phyloP scores from a whole-genome alignment of 1,284 basidiomycete species.

The Ustilago bromivora region DNA sequence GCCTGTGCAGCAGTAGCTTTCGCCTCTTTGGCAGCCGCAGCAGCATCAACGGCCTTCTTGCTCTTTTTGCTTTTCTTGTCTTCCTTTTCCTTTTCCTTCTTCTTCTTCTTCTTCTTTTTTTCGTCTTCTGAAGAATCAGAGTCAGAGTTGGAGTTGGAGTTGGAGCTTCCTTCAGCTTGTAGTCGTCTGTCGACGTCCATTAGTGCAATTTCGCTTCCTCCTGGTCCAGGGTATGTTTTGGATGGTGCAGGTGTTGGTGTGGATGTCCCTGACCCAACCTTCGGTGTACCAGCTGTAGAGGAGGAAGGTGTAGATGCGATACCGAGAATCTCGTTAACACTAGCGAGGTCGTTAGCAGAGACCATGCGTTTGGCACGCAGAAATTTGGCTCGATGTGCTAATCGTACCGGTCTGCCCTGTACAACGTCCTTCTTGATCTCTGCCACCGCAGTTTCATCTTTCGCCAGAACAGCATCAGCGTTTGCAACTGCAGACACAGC shows the following conservation, averaged over 20 bases:
- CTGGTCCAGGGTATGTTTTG: slow-evolving; percentile 48
- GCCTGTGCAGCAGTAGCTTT: background rate
- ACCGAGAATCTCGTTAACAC: slow-evolving; percentile 67
- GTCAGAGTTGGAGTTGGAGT: background rate
- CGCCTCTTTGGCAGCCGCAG: background rate
- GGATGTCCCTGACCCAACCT: slow-evolving; percentile 28
- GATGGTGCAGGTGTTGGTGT: slow-evolving; percentile 23
- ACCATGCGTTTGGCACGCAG: slow-evolving; percentile 66
- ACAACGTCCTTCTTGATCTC: slow-evolving; percentile 45
- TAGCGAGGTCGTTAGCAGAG: slow-evolving; percentile 48
- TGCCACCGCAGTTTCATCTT: slow-evolving; percentile 27
- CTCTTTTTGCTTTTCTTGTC: slow-evolving; percentile 23
- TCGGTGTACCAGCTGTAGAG: slow-evolving; percentile 40
- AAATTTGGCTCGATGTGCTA: slow-evolving; percentile 64
- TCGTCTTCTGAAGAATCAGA: slow-evolving; percentile 14
- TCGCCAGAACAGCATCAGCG: slow-evolving; percentile 21
- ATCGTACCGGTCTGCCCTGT: slow-evolving; percentile 27
- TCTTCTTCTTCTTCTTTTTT: slow-evolving; percentile 22
- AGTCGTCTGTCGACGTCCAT: slow-evolving; percentile 51
- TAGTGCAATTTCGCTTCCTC: slow-evolving; percentile 40
- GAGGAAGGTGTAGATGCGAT: slow-evolving; percentile 54
- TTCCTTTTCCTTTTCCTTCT: slow-evolving; percentile 28
- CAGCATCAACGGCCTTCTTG: background rate
- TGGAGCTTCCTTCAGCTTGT: slow-evolving; percentile 18
- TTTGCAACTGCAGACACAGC: slow-evolving; percentile 25